Percentiles rank a stretch among this genome's conserved stretches.
These are phyloP conservation scores for Aspergillus spinulosporus DNA, from an alignment of 2,329 filamentous ascomycete genomes.

Conservation along the genomic window DNA sequence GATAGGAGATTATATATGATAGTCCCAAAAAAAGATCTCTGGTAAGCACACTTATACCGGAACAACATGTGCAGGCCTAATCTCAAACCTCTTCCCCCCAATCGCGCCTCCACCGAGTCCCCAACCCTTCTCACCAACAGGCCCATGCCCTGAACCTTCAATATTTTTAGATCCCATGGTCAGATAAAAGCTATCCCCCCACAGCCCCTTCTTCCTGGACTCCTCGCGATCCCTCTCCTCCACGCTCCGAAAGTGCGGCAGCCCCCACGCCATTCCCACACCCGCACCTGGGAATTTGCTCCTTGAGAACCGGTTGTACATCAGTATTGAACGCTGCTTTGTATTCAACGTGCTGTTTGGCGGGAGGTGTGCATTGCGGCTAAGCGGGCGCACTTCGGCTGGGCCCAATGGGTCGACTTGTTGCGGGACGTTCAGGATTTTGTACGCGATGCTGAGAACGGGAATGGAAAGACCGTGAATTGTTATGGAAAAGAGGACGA, in stretches of 20 bases:
- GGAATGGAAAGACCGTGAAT: constrained; percentile 43
- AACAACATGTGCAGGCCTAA: too few relatives aligned
- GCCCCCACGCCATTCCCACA: neutral
- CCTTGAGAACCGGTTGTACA: constrained; percentile 38
- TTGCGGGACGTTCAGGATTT: constrained; percentile 27
- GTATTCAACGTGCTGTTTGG: constrained; percentile 34
- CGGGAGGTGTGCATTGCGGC: constrained; percentile 35
- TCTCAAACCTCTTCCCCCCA: too few relatives aligned
- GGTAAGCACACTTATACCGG: too few relatives aligned
- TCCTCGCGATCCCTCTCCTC: too few relatives aligned
- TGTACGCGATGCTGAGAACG: constrained; percentile 35
- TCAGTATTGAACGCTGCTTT: constrained; percentile 30
- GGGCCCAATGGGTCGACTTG: constrained; percentile 32
- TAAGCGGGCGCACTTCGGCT: constrained; percentile 33
- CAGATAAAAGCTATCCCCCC: constrained; percentile 50
- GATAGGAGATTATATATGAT: too few relatives aligned
- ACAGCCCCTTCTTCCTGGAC: constrained; percentile 44
- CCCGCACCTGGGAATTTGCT: neutral
- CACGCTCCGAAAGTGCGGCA: neutral
- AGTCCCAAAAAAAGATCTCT: too few relatives aligned
- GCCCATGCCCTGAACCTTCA: too few relatives aligned
- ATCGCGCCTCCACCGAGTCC: too few relatives aligned
- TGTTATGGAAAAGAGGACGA: constrained; percentile 44
- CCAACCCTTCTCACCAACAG: too few relatives aligned
- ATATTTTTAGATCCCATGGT: too few relatives aligned